phyloP scores from a whole-genome alignment of 2,329 filamentous ascomycete genomes.

The Colletotrichum eremochloae region DNA sequence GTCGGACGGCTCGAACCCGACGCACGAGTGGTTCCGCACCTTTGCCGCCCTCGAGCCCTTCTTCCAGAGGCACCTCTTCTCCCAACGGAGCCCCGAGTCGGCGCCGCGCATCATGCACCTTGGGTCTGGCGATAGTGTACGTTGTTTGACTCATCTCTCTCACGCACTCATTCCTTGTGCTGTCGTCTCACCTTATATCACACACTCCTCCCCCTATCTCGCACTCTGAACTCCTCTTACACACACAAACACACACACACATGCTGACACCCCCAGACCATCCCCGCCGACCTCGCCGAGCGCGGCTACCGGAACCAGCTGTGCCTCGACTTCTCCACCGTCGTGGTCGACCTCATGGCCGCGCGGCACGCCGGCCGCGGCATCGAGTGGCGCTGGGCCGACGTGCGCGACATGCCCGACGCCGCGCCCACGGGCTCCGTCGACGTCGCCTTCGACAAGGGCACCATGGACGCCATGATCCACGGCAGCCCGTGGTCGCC shows the following conservation, averaged over 20 bases:
- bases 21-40: conserved; percentile 67
- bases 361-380: conserved; percentile 55
- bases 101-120: conserved; percentile 65
- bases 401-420: conserved; percentile 63
- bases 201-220: background rate
- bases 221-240: background rate
- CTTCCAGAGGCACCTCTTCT: conserved; percentile 59
- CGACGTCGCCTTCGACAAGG: conserved; percentile 70
- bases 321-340: conserved; percentile 69
- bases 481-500: conserved; percentile 67
- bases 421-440: conserved; percentile 56
- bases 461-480: conserved; percentile 69
- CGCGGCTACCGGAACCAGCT: conserved; percentile 65
- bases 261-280: conserved; percentile 53
- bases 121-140: conserved; percentile 69
- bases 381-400: conserved; percentile 64
- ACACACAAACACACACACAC: background rate
- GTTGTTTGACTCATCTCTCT: background rate
- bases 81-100: conserved; percentile 43
- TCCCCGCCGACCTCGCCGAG: conserved; percentile 62
- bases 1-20: conserved; percentile 53
- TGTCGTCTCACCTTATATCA: background rate
- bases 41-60: conserved; percentile 63
- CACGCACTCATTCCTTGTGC: background rate
- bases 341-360: conserved; percentile 67